Percentiles rank a stretch among this genome's conserved stretches.
phyloP scores from a whole-genome alignment of 371 early-diverging fungal genomes.

The Syncephalis plumigaleata region DNA sequence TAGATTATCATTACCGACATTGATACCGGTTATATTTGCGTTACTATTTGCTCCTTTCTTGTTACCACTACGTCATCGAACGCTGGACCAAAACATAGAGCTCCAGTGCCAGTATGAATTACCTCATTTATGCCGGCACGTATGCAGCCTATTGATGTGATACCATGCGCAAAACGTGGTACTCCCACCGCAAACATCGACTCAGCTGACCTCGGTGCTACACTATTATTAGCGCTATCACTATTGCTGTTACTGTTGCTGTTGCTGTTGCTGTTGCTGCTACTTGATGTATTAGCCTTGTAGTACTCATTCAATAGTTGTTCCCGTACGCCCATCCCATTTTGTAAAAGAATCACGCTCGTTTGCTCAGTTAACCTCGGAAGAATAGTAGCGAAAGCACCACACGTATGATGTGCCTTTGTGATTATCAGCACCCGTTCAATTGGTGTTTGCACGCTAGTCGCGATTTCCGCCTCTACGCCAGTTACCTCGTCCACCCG shows the following conservation, averaged over 20 bases:
- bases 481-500: neutral
- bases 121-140: neutral
- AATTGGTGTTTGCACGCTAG: conserved; percentile 7
- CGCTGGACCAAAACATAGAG: neutral
- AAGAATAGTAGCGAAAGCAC: conserved; percentile 19
- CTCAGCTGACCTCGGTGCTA: neutral
- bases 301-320: conserved; percentile 15
- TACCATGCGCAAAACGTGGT: conserved; percentile 13
- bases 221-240: too few relatives aligned
- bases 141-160: conserved; percentile 8
- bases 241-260: too few relatives aligned
- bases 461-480: conserved; percentile 3
- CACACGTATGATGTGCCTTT: conserved; percentile 24
- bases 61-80: neutral
- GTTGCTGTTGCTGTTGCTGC: too few relatives aligned
- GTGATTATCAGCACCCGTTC: conserved; percentile 15
- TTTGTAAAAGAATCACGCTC: conserved; percentile 31
- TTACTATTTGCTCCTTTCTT: too few relatives aligned
- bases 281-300: too few relatives aligned
- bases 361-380: conserved; percentile 17
- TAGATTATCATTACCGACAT: too few relatives aligned
- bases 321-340: conserved; percentile 44
- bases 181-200: neutral
- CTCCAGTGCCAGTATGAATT: neutral
- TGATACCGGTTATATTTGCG: too few relatives aligned